Evolutionary conservation across 2,329 filamentous ascomycete species (phyloP).

Genomic region (Teratosphaeria zuluensis): DNA sequence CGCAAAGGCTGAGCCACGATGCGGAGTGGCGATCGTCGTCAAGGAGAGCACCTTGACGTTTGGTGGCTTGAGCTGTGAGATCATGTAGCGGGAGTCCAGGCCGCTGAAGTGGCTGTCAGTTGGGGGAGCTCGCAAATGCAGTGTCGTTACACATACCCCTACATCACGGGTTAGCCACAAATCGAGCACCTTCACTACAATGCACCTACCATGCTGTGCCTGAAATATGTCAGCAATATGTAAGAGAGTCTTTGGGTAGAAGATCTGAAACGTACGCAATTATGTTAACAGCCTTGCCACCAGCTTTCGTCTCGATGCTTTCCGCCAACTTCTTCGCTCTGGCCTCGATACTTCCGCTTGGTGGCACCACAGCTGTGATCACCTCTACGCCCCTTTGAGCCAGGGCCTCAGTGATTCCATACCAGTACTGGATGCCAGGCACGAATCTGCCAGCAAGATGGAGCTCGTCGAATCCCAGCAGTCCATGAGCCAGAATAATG

Average conservation of each 20-base stretch:
- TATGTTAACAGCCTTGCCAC: conserved; percentile 53
- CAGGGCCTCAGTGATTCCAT: conserved; percentile 52
- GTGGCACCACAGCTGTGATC: conserved; percentile 51
- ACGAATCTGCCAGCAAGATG: conserved; percentile 41
- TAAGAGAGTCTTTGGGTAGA: background rate
- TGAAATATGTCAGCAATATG: conserved; percentile 15
- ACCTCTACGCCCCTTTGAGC: conserved; percentile 48
- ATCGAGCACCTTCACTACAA: background rate
- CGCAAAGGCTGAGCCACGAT: conserved; percentile 52
- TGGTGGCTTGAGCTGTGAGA: conserved; percentile 46
- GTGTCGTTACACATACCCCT: conserved; percentile 2
- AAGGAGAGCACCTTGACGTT: conserved; percentile 67
- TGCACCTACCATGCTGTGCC: conserved; percentile 46
- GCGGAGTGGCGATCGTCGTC: conserved; percentile 54
- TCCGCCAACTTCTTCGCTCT: conserved; percentile 45
- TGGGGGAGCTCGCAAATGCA: background rate
- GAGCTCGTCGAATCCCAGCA: conserved; percentile 56
- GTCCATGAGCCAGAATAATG: conserved; percentile 55
- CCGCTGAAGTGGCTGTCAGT: conserved; percentile 35
- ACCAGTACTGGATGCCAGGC: conserved; percentile 55
- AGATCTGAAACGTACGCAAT: conserved; percentile 44
- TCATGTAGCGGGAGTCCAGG: conserved; percentile 55
- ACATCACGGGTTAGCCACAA: background rate
- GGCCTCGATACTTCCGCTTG: conserved; percentile 50
- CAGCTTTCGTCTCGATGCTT: conserved; percentile 43